Conservation (phyloP, 2,329 filamentous ascomycete species). For the Ophiostoma populinum region DNA sequence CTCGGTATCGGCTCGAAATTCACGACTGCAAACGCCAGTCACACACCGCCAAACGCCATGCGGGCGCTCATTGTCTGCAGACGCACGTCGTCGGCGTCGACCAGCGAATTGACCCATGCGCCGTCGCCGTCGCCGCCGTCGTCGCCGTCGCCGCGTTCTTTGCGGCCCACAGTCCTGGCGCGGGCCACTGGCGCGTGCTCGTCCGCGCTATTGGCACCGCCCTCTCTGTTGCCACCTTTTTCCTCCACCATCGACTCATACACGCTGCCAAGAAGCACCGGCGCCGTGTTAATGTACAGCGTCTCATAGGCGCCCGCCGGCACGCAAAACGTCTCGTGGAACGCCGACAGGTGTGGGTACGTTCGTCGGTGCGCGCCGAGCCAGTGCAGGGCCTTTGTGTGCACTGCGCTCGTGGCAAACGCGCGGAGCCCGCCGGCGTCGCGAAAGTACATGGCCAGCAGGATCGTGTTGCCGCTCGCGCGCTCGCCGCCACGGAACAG, state of each 20-base stretch:
- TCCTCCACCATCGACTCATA: neutral
- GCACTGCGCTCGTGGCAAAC: constrained; percentile 9
- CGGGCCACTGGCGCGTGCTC: neutral
- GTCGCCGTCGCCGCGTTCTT: no score
- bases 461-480: constrained; percentile 8
- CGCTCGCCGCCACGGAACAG: constrained; percentile 19
- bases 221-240: no score
- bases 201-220: neutral
- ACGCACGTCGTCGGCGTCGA: constrained; percentile 6
- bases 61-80: constrained; percentile 9
- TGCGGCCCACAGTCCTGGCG: no score
- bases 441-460: constrained; percentile 12
- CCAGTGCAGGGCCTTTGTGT: constrained; percentile 8
- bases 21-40: neutral
- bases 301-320: constrained; percentile 9
- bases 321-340: constrained; percentile 13
- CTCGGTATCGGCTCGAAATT: no score
- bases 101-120: constrained; percentile 8
- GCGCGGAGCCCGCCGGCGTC: constrained; percentile 9
- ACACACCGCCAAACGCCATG: constrained; percentile 1
- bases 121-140: neutral
- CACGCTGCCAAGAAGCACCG: constrained; percentile 7
- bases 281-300: constrained; percentile 11
- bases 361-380: constrained; percentile 1
- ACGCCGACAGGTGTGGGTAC: constrained; percentile 8